phyloP scores from a whole-genome alignment of 495 filamentous ascomycete species.

The Aspergillus funiculosus region DNA sequence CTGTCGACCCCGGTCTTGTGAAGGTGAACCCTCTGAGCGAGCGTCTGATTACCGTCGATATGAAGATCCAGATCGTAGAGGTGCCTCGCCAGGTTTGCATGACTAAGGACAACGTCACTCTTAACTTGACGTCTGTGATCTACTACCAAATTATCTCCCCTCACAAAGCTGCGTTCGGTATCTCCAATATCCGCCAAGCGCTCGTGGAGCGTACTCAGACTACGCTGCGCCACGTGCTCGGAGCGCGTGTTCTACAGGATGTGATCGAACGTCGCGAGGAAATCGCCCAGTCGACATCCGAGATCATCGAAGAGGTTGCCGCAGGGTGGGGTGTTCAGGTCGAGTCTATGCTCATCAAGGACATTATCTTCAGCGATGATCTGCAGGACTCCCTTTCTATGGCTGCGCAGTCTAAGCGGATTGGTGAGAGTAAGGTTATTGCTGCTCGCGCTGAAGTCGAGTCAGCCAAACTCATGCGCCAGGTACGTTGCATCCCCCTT shows the following conservation, averaged over 20 bases:
- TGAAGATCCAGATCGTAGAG: slow-evolving; percentile 99
- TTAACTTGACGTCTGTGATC: slow-evolving; percentile 92
- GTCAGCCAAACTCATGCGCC: slow-evolving; percentile 92
- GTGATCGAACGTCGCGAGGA: slow-evolving; percentile 99
- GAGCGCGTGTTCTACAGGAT: slow-evolving; percentile 92
- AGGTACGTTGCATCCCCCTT: slow-evolving; percentile 33
- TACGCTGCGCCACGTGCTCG: slow-evolving; percentile 94
- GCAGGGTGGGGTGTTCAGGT: slow-evolving; percentile 92
- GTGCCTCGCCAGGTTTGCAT: slow-evolving; percentile 96
- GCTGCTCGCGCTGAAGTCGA: slow-evolving; percentile 96
- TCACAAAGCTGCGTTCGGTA: slow-evolving; percentile 97
- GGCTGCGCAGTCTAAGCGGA: slow-evolving; percentile 99
- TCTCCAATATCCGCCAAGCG: slow-evolving; percentile 87
- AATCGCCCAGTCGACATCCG: slow-evolving; percentile 85
- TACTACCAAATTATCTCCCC: slow-evolving; percentile 97
- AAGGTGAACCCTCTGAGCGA: slow-evolving; percentile 98
- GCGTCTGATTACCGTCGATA: slow-evolving; percentile 83
- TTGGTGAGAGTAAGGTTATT: slow-evolving; percentile 97
- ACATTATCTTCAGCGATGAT: slow-evolving; percentile 95
- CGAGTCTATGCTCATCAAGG: slow-evolving; percentile 98
- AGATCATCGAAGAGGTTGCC: slow-evolving; percentile 97
- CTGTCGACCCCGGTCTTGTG: slow-evolving; percentile 94
- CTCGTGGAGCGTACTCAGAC: slow-evolving; percentile 98
- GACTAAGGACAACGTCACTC: slow-evolving; percentile 98
- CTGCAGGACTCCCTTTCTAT: slow-evolving; percentile 97